phyloP scores from a whole-genome alignment of 768 basidiomycete genomes.

The Amanita pseudoporphyria region DNA sequence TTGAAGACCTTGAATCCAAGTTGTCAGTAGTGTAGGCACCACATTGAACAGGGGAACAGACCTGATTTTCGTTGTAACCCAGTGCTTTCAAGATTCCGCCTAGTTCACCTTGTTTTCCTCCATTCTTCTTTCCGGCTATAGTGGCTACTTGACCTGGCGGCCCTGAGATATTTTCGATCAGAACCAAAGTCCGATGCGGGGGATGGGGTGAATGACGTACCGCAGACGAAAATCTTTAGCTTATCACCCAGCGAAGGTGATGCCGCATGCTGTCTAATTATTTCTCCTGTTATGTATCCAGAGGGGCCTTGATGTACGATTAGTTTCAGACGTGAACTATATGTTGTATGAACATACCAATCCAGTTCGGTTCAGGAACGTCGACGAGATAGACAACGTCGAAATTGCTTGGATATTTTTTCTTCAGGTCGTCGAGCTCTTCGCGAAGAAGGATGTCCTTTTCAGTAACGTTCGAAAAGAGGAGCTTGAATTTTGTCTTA shows the following conservation, averaged over 20 bases:
- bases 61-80: conserved; percentile 85
- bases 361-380: conserved; percentile 50
- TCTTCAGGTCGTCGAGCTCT: conserved; percentile 62
- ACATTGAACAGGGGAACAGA: conserved; percentile 19
- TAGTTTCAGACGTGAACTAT: background rate
- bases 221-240: conserved; percentile 86
- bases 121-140: conserved; percentile 82
- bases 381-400: conserved; percentile 84
- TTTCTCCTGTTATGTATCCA: conserved; percentile 67
- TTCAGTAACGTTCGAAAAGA: conserved; percentile 88
- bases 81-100: conserved; percentile 77
- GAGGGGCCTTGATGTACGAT: conserved; percentile 35
- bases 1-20: conserved; percentile 25
- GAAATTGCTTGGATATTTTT: conserved; percentile 60
- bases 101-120: conserved; percentile 77
- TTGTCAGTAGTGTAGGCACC: background rate
- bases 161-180: conserved; percentile 26
- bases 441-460: conserved; percentile 83
- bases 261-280: conserved; percentile 67
- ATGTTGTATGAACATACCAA: conserved; percentile 30
- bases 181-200: background rate
- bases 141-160: conserved; percentile 88
- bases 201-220: conserved; percentile 28
- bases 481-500: conserved; percentile 89
- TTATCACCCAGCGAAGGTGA: conserved; percentile 59